Base-by-base conservation (phyloP, 139 green algal species). In the Asterochloris erici region DNA sequence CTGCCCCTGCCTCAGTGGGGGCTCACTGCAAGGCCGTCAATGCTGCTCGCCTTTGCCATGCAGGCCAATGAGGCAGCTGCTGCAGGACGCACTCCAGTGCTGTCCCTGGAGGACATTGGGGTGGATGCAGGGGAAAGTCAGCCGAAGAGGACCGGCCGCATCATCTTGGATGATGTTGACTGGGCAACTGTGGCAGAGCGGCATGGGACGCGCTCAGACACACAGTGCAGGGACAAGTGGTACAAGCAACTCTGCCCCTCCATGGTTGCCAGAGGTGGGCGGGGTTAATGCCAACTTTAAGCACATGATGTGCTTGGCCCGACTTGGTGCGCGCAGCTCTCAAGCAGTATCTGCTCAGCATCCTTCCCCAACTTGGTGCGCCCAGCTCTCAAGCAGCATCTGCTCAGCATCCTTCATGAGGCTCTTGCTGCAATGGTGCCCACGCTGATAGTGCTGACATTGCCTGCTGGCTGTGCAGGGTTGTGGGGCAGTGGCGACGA, bases 401-500 rank as follows among this genome's bases (percentile, higher is more conserved):
- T 71, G 19, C 17, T 21, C 66, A 26, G 66, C 66, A 71, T 21
- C 17, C 66, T 26, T 21, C 66, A 4, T 71, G 19, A 71, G 38
- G 38, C 38, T 54, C 6, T 54, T 54, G 38, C 38, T 54, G 38
- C 38, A 54, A 54, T 54, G 38, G 2, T 54, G 38, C 38, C 38
- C 38, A 54, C 38, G 38, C 38, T 54, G 38, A 2, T 6, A 54
- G 38, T 6, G 6, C 38, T 54, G 38, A 54, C 38, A 54, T 54
- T 9, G 17, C 19, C 21, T 64, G 38, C 13, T 70, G 47, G 21
- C 68, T 64, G 62, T 54, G 69, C 78, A 86, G 93, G 93, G 6
- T 85, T 92, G 54, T 96, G 93, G 93, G 91, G 89, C n/a, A 54
- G 60, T 0, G 90, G 89, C 0, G 92, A 96, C 69, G 93, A 96